Evolutionary conservation across 1,284 basidiomycete genomes (phyloP), one percentile per base, ranked within the genome.

Genomic region (Boletus austroedulis): DNA sequence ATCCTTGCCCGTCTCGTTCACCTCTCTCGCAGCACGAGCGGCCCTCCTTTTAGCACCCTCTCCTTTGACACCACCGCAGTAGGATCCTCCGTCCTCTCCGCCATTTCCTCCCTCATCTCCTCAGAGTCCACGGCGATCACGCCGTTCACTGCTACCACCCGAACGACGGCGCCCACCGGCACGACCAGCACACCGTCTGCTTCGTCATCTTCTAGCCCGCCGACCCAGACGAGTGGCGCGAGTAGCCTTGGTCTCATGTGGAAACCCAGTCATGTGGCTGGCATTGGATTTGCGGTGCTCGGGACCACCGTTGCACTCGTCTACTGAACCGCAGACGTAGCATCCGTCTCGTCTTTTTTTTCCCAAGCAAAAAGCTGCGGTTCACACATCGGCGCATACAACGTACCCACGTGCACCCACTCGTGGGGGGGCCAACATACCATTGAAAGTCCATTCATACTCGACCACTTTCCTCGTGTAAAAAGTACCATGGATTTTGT

Each of bases 71-170:
- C 69, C n/a, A 69, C 63, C 14, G 70, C 51, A 8, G 5, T 17
- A 12, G 8, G 45, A 0, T 34, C 61, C 1, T 73, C 71, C 24
- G 0, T 60, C 29, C 28, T 65, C 34, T 63, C 68, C 11, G 62
- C 54, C 5, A 55, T 62, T 24, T 66, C 70, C 34, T 71, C 69
- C 2, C 53, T 68, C 58, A 62, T 72, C 47, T 71, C 69, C 32
- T 68, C 72, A 21, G 59, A 68, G 24, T 68, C 69, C 17, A 69
- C 56, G 24, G 52, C 55, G 4, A 1, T 73, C 46, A 47, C 8
- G 11, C 66, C 70, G 1, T 38, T 24, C 23, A 51, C 54, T 2
- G 21, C 21, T 11, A 14, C 40, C 12, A 7, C 12, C 12, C n/a
- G 2, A 12, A 23, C 11, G 19, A 40, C n/a, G n/a, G 21, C 11